Evolutionary conservation across 306 rosid genomes (phyloP), one percentile per base, ranked within the genome.

Genomic region (Sphenostylis stenocarpa): DNA sequence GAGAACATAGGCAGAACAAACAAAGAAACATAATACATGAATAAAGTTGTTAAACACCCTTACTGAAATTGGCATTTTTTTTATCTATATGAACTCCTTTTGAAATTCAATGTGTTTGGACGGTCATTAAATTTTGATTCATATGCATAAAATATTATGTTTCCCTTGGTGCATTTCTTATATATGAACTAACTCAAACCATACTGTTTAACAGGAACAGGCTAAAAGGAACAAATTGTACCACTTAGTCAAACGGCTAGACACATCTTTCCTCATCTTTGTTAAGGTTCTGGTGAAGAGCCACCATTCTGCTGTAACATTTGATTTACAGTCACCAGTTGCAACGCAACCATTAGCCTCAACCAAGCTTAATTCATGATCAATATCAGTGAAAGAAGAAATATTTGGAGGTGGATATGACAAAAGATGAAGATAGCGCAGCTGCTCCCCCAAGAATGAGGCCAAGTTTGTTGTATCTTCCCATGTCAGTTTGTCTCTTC

Each of bases 361-460:
- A 49, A 77, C 48, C 80, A 56, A 31, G 67, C 70, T 79, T 66
- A 55, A 58, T 23, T 83, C 83, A 48, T 15, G 80, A 67, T 83
- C 84, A 70, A 79, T 52, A 72, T 86, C 80, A 17, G 87, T 56
- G 52, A 70, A 76, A 75, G 38, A 80, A 64, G 85, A 82, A 85
- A 66, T 15, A 70, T 64, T 79, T 38, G 82, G 23, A 69, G 93
- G 86, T 75, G 97, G 97, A 69, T 45, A 87, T 49, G 95, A 92
- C 90, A 95, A 82, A 83, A 95, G 97, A 85, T 95, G 99, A 77
- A 95, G 88, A 70, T 87, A 81, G 60, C 77, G 81, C 61, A 95
- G 83, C 84, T 90, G 96, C 86, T 90, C 96, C 19, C 97, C 99
- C 77, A 92, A 68, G 79, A 95, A 95, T 57, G 97, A 89, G 75